Percentiles rank a stretch among this genome's conserved stretches.
Conservation (phyloP, 2,329 filamentous ascomycete species). For the Amylocarpus encephaloides region DNA sequence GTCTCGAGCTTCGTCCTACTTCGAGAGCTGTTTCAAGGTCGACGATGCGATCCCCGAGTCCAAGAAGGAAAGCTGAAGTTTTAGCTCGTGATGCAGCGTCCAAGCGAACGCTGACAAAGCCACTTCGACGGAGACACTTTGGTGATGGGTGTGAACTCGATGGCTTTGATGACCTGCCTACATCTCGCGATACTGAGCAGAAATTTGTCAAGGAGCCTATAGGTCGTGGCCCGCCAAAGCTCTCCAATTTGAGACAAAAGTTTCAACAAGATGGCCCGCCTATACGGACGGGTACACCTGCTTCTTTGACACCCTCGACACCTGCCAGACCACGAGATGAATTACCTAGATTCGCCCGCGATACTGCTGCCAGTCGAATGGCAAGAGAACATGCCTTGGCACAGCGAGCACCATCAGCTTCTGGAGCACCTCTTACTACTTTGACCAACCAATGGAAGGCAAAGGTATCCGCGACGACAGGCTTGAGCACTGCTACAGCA, state of each 20-base stretch:
- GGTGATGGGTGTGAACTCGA: conserved; percentile 92
- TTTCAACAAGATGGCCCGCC: conserved; percentile 49
- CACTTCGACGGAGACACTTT: conserved; percentile 65
- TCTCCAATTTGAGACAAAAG: conserved; percentile 47
- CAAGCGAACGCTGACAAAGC: conserved; percentile 69
- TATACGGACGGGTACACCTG: conserved; percentile 47
- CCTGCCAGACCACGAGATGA: conserved; percentile 37
- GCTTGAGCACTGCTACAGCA: conserved; percentile 42
- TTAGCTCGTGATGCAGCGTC: conserved; percentile 41
- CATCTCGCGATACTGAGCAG: conserved; percentile 73
- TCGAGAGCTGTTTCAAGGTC: conserved; percentile 54
- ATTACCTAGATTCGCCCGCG: conserved; percentile 56
- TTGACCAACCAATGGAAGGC: conserved; percentile 35
- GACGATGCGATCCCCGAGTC: conserved; percentile 51
- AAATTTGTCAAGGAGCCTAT: conserved; percentile 76
- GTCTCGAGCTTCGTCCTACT: conserved; percentile 49
- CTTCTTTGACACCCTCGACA: conserved; percentile 51
- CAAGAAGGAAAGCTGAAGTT: conserved; percentile 37
- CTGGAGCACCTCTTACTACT: conserved; percentile 44
- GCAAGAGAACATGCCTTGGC: conserved; percentile 56
- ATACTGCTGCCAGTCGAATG: conserved; percentile 59
- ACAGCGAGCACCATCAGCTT: conserved; percentile 48
- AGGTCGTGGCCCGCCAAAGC: conserved; percentile 60
- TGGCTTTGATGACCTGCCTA: conserved; percentile 89
- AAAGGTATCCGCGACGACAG: conserved; percentile 30